Base-by-base conservation (phyloP, 2,329 filamentous ascomycete species). In the Verruconis gallopava region DNA sequence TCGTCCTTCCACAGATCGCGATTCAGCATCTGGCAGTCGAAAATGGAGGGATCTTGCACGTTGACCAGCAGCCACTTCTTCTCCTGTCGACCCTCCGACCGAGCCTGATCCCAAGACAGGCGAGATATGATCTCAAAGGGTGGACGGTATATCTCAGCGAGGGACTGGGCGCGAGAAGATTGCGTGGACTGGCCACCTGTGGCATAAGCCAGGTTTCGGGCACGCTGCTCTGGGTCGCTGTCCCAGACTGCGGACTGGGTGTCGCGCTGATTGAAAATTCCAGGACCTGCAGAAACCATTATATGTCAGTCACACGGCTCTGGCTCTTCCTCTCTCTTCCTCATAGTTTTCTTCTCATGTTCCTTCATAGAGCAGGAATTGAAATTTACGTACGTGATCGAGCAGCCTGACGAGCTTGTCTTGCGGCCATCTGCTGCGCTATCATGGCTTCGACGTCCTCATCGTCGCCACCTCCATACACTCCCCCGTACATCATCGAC, bases 51-150 rank as follows among this genome's bases (percentile, higher is more conserved):
- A 56, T 98, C 88, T 61, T 98, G 91, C 13, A 98, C 78, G 57
- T 98, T 96, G 47, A 95, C 85, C 51, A 98, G 63, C 37, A 98
- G 74, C 91, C 91, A 98, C 60, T 93, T 95, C 67, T 85, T 79
- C 20, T 79, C 72, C 36, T 86, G 82, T 57, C 91, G 93, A 46
- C 89, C 91, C 51, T 86, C 71, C 13, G 88, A 75, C 42, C 91
- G 77, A 12, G 85, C 91, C 44, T 80, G 73, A 49, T 94, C 85
- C 79, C 85, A 94, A 36, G 6, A 6, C 21, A 85, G 61, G 22
- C 75, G 75, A 17, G 76, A 77, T 67, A 98, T 95, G 34, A 98
- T 65, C 28, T 95, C 85, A 59, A 88, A 91, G 0, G 91, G 91
- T 2, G 91, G 91, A 30, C 88, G 75, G 62, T 93, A 98, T 47